Conservation (phyloP, 768 basidiomycete genomes). For the Tulasnella sp. region DNA sequence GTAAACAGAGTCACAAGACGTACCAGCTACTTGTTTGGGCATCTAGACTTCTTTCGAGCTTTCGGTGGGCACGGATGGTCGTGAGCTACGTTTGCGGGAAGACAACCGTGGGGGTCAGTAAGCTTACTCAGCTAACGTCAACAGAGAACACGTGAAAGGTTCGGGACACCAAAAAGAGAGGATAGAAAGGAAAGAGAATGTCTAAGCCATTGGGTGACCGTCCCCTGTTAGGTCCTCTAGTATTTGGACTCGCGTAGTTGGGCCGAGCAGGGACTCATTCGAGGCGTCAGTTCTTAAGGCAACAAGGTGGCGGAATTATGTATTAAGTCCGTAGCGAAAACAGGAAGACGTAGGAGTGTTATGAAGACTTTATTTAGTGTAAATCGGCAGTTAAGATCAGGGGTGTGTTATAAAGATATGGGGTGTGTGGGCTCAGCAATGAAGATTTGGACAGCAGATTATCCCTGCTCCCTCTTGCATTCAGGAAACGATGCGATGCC, state of each 20-base stretch:
- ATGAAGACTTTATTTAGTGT: too few species aligned
- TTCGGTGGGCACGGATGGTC: not conserved
- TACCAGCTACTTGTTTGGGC: not conserved
- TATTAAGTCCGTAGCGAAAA: too few species aligned
- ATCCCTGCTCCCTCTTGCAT: not conserved
- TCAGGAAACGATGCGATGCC: constrained; percentile 8
- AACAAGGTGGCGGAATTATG: too few species aligned
- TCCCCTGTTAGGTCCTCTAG: too few species aligned
- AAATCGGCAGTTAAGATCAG: not conserved
- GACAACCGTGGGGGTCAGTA: not conserved
- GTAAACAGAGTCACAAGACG: not conserved
- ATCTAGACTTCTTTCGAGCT: not conserved
- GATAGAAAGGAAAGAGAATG: too few species aligned
- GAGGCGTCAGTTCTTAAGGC: too few species aligned
- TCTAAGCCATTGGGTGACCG: too few species aligned
- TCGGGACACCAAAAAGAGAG: too few species aligned
- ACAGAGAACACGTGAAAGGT: not conserved
- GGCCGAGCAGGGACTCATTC: too few species aligned
- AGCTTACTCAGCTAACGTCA: not conserved
- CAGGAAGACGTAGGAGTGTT: too few species aligned
- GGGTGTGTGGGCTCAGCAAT: not conserved
- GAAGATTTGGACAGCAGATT: not conserved
- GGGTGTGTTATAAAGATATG: not conserved
- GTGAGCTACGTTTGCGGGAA: not conserved
- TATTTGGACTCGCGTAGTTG: too few species aligned